These are phyloP conservation scores for Yarrowia hollandica DNA, from an alignment of 805 yeast species.

Conservation along the genomic window DNA sequence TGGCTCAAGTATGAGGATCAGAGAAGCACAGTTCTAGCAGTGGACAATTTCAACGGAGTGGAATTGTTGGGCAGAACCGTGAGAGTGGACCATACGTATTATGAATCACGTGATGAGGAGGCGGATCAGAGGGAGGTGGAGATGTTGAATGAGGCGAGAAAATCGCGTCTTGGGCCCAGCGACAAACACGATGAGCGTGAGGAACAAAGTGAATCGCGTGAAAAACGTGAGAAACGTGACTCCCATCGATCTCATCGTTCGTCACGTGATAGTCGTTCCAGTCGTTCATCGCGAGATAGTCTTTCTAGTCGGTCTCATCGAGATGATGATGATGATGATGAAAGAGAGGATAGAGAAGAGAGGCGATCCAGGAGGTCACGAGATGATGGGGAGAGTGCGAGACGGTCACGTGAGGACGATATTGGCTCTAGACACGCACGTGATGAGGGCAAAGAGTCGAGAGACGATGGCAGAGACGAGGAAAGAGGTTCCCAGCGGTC, in stretches of 20 bases:
- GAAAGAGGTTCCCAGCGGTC: not conserved
- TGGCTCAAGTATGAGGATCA: constrained; percentile 82
- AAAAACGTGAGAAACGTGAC: too few species aligned
- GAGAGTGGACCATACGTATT: constrained; percentile 72
- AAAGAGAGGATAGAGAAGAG: not conserved
- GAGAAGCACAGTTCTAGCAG: constrained; percentile 76
- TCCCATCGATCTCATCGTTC: not conserved
- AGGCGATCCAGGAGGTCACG: not conserved
- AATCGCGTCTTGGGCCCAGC: too few species aligned
- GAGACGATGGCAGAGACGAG: not conserved
- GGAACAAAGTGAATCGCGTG: too few species aligned
- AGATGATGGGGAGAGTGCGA: not conserved
- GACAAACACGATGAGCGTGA: too few species aligned
- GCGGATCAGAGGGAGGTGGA: not conserved
- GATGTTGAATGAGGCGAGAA: not conserved
- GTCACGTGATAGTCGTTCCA: not conserved
- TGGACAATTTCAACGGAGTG: constrained; percentile 82
- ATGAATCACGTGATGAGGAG: constrained; percentile 39
- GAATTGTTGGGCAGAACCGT: constrained; percentile 52
- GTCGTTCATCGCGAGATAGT: not conserved
- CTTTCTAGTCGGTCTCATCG: not conserved
- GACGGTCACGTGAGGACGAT: not conserved
- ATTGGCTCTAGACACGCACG: not conserved
- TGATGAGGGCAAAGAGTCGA: not conserved
- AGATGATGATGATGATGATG: too few species aligned